Percentiles rank a stretch among this genome's conserved stretches.
Conservation (phyloP, 2,329 filamentous ascomycete genomes). For the Paradendryphiella salina region DNA sequence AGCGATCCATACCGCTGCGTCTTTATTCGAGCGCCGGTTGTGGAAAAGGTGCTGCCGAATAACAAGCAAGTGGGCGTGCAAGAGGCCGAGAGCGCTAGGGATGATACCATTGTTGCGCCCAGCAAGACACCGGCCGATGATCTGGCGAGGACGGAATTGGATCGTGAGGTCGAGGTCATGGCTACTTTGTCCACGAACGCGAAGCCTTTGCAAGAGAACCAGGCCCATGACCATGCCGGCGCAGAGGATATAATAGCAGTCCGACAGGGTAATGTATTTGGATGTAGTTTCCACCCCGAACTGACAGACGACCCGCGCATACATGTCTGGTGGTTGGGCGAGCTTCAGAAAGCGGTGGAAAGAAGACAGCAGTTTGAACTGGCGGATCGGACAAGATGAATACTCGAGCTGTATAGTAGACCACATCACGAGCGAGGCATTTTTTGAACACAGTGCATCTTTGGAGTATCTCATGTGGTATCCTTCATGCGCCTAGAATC, state of each 20-base stretch:
- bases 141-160: conserved; percentile 51
- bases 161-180: conserved; percentile 60
- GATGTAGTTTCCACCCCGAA: conserved; percentile 95
- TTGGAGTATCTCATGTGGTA: conserved; percentile 2
- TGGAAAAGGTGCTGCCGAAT: conserved; percentile 73
- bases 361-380: conserved; percentile 40
- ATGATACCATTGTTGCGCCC: conserved; percentile 62
- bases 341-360: conserved; percentile 57
- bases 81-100: conserved; percentile 51
- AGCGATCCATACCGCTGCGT: conserved; percentile 72
- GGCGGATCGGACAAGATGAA: conserved; percentile 29
- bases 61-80: conserved; percentile 53
- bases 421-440: conserved; percentile 2
- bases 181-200: conserved; percentile 59
- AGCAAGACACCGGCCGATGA: conserved; percentile 54
- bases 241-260: conserved; percentile 80
- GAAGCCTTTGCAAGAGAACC: conserved; percentile 52
- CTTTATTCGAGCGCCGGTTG: conserved; percentile 92
- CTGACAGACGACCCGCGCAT: conserved; percentile 85
- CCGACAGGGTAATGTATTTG: conserved; percentile 86
- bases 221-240: conserved; percentile 52
- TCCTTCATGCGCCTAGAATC: conserved; percentile 2
- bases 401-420: conserved; percentile 3
- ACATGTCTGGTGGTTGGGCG: conserved; percentile 88
- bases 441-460: conserved; percentile 14